Conservation (phyloP, 2,329 filamentous ascomycete species). For the Trichoderma pleuroti region DNA sequence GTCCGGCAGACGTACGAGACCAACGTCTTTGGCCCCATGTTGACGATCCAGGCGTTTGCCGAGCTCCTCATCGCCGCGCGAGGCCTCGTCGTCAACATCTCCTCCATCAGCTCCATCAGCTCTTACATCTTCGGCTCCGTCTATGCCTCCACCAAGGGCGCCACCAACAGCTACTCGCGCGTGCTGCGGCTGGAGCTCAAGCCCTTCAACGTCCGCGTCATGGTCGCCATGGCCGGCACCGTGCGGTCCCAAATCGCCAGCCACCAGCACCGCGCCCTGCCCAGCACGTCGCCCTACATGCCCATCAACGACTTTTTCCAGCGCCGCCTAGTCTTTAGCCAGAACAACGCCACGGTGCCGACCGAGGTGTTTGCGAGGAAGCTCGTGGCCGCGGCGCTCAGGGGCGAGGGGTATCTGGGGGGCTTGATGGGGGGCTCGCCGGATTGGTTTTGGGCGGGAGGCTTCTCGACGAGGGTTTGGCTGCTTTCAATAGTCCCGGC, state of each 20-base stretch:
- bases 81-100: conserved; percentile 54
- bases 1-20: conserved; percentile 53
- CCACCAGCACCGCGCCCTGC: conserved; percentile 41
- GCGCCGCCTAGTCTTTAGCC: conserved; percentile 45
- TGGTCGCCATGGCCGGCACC: conserved; percentile 54
- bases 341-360: conserved; percentile 44
- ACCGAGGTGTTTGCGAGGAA: conserved; percentile 43
- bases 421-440: conserved; percentile 33
- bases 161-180: conserved; percentile 51
- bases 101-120: conserved; percentile 47
- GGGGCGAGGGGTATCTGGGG: conserved; percentile 35
- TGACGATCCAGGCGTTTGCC: conserved; percentile 50
- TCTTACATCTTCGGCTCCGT: conserved; percentile 52
- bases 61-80: conserved; percentile 47
- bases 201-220: conserved; percentile 54
- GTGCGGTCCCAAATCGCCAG: conserved; percentile 49
- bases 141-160: conserved; percentile 56
- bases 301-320: conserved; percentile 45
- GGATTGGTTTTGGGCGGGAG: conserved; percentile 36
- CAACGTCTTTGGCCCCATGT: conserved; percentile 57
- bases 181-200: conserved; percentile 51
- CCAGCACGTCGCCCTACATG: conserved; percentile 45
- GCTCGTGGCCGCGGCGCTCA: conserved; percentile 43
- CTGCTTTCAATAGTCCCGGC: conserved; percentile 26
- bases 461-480: conserved; percentile 31